These are phyloP conservation scores for Penicillium riverlandense DNA, from an alignment of 495 filamentous ascomycete genomes.

Conservation along the genomic window DNA sequence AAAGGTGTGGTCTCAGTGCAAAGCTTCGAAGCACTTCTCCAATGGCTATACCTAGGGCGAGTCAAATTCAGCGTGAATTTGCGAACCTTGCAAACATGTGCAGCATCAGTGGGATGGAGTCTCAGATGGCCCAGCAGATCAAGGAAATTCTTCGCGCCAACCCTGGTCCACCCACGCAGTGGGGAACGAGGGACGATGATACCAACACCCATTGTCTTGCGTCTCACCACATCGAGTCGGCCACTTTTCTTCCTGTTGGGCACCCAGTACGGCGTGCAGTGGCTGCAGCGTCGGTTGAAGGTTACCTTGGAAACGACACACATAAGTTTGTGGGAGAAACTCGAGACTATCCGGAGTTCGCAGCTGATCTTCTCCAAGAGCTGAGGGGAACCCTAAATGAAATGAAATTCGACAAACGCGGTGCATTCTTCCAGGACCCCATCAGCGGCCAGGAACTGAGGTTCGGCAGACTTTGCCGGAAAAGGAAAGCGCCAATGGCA, in stretches of 20 bases:
- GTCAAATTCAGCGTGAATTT: conserved; percentile 16
- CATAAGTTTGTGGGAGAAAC: conserved; percentile 10
- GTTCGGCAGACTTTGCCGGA: too few species aligned
- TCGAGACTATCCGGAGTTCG: conserved; percentile 9
- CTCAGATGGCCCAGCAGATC: conserved; percentile 14
- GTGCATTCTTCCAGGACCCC: too few species aligned
- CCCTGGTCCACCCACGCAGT: conserved; percentile 4
- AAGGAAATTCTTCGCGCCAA: conserved; percentile 9
- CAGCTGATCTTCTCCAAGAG: conserved; percentile 11
- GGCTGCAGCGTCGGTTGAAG: conserved; percentile 13
- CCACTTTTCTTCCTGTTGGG: conserved; percentile 8
- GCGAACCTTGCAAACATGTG: conserved; percentile 19
- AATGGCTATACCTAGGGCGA: conserved; percentile 19
- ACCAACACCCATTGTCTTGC: conserved; percentile 14
- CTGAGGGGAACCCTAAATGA: too few species aligned
- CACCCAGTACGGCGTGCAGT: conserved; percentile 16
- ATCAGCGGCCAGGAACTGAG: too few species aligned
- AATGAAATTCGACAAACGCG: too few species aligned
- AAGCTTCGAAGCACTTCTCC: conserved; percentile 19
- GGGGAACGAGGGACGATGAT: neutral
- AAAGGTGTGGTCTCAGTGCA: conserved; percentile 11
- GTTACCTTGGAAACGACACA: conserved; percentile 4
- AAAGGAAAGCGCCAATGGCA: too few species aligned
- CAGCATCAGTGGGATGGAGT: conserved; percentile 11
- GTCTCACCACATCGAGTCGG: conserved; percentile 15